Base-by-base conservation (phyloP, 2,329 filamentous ascomycete genomes). In the Penicillium sp. region DNA sequence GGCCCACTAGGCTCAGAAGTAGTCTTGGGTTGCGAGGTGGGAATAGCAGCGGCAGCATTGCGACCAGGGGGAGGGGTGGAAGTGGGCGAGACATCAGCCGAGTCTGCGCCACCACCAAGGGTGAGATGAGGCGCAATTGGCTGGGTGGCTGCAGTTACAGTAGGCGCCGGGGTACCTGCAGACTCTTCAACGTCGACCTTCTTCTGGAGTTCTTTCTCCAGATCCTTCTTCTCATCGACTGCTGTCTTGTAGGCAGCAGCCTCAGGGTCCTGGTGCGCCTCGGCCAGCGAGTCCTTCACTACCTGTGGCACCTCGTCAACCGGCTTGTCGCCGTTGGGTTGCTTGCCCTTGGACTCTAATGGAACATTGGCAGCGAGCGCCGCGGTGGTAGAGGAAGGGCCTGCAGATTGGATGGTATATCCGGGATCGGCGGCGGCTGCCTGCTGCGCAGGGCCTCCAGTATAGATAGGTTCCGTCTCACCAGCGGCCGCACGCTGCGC, bases 181-280 rank as follows among this genome's bases (percentile, higher is more conserved):
- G 68, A 71, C n/a, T 76, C 67, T 14, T 68, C 64, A 5, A 67
- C 55, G 0, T 62, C 61, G 10, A 78, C 68, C 43, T 72, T 73
- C 54, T 84, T 80, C 45, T 92, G 77, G 8, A 95, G 79, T 75
- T 96, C 88, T 24, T 83, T 73, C 77, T 95, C 90, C 5, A 92
- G 80, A 9, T 79, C 81, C 70, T 83, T 84, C 83, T 94, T 94
- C 64, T 92, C 89, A 58, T 82, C 76, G 6, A 94, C 88, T 16
- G 86, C 88, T 51, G 81, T 80, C 1, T 84, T 77, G 72, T 86
- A 88, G 51, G 83, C 82, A 34, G 88, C 83, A 32, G 90, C 90
- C 74, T 94, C 90, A 8, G 89, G 87, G 56, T 77, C 79, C 65
- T 80, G 72, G 50, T 84, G 82, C 21, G 88, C 81, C 49, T 76